A percentile compares a stretch with the other conserved stretches of the same genome.
Evolutionary conservation across 805 yeast species (phyloP).

Genomic region (Cyberlindnera petersonii): DNA sequence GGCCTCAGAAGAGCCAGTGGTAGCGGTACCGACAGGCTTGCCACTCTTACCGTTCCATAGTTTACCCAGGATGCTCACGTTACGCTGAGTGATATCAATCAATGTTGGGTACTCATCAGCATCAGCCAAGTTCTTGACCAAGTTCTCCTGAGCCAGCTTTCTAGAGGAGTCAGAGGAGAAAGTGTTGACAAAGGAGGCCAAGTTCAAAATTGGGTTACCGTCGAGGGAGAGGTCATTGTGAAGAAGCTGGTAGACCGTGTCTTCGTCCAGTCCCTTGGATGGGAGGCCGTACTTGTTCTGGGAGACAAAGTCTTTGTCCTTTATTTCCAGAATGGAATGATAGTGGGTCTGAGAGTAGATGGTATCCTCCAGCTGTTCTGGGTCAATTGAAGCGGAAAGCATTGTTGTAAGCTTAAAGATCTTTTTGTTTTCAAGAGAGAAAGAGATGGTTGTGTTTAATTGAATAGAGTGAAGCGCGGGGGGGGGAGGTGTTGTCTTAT

Average conservation of each 20-base stretch:
- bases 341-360: conserved; percentile 27
- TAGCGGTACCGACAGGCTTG: conserved; percentile 76
- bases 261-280: conserved; percentile 46
- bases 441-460: background rate
- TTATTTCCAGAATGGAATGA: conserved; percentile 15
- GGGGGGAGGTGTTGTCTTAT: no score
- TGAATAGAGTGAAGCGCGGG: no score
- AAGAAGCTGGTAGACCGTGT: conserved; percentile 56
- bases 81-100: conserved; percentile 73
- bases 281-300: conserved; percentile 57
- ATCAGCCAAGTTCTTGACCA: conserved; percentile 87
- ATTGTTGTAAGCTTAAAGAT: conserved; percentile 13
- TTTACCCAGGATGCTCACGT: conserved; percentile 73
- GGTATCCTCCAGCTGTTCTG: conserved; percentile 31
- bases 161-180: conserved; percentile 50
- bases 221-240: conserved; percentile 75
- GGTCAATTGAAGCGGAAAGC: conserved; percentile 27
- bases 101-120: conserved; percentile 90
- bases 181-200: conserved; percentile 90
- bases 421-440: no score
- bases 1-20: conserved; percentile 93
- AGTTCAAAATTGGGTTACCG: conserved; percentile 77
- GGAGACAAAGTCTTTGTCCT: conserved; percentile 19
- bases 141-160: conserved; percentile 59
- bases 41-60: conserved; percentile 70